Conservation (phyloP, 768 basidiomycete species). For the Dioszegia crocea region DNA sequence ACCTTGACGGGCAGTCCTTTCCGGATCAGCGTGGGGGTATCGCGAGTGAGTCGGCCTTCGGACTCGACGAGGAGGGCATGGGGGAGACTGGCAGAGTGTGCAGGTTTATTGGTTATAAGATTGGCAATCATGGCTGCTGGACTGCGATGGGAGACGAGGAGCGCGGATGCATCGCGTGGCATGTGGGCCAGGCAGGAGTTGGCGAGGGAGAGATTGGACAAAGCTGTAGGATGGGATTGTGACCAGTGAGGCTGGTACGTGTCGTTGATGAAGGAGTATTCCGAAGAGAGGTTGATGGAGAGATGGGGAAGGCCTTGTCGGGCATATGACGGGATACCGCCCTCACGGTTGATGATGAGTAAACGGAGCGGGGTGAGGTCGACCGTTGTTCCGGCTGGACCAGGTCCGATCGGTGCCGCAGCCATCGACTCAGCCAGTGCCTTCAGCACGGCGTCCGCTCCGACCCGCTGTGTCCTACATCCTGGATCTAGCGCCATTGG, state of each 20-base stretch:
- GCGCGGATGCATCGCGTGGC: conserved; percentile 86
- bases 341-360: conserved; percentile 95
- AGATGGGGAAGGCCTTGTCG: conserved; percentile 91
- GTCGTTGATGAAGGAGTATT: conserved; percentile 74
- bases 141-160: conserved; percentile 96
- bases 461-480: conserved; percentile 77
- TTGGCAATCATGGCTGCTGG: conserved; percentile 93
- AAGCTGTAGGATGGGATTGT: conserved; percentile 71
- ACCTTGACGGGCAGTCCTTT: conserved; percentile 83
- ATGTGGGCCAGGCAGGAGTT: conserved; percentile 83
- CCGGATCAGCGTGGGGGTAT: conserved; percentile 89
- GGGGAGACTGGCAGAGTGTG: conserved; percentile 88
- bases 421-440: conserved; percentile 83
- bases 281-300: conserved; percentile 85
- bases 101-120: conserved; percentile 96
- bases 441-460: conserved; percentile 80
- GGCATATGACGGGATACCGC: conserved; percentile 95
- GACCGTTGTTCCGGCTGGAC: conserved; percentile 38
- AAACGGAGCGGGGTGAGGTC: conserved; percentile 91
- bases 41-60: conserved; percentile 61
- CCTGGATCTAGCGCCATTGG: conserved; percentile 89
- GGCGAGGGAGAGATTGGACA: conserved; percentile 79
- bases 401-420: conserved; percentile 53
- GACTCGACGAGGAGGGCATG: conserved; percentile 78
- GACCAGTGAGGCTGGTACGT: conserved; percentile 79